These are phyloP conservation scores for Persicaria maculosa DNA, from an alignment of 148 eudicot species.

Conservation along the genomic window DNA sequence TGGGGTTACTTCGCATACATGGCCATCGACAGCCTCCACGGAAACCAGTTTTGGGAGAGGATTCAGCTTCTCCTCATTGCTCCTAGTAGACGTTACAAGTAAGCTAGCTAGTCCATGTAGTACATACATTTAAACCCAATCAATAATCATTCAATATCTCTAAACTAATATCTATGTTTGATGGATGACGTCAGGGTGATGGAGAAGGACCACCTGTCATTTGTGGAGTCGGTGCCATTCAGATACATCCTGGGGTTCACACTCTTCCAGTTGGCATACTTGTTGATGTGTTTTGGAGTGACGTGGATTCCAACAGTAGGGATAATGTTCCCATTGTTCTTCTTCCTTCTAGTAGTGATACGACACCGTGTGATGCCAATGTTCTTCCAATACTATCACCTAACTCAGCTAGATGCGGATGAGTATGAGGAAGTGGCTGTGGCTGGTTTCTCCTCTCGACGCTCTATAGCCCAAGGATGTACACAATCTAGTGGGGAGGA, in stretches of 20 bases:
- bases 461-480: constrained; percentile 4
- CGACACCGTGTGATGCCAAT: constrained; percentile 56
- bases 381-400: constrained; percentile 45
- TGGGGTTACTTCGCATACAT: constrained; percentile 93
- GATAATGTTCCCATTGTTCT: constrained; percentile 64
- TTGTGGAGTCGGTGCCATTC: constrained; percentile 65
- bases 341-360: constrained; percentile 54
- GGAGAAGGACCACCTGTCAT: constrained; percentile 61
- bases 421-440: constrained; percentile 71
- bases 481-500: constrained; percentile 6
- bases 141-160: too few species aligned
- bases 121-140: too few species aligned
- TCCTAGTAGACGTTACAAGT: constrained; percentile 59
- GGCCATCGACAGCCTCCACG: constrained; percentile 83
- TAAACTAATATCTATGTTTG: neutral
- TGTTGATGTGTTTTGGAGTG: constrained; percentile 59
- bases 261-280: constrained; percentile 45
- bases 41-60: constrained; percentile 85
- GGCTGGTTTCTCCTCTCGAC: constrained; percentile 14
- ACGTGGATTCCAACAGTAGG: constrained; percentile 85
- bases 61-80: constrained; percentile 57
- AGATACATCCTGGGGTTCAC: constrained; percentile 52
- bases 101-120: constrained; percentile 15
- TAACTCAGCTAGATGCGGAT: constrained; percentile 64
- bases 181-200: constrained; percentile 39